Percentiles rank a stretch among this genome's conserved stretches.
Conservation (phyloP, 495 filamentous ascomycete genomes). For the Staphylotrichum tortipilum region DNA sequence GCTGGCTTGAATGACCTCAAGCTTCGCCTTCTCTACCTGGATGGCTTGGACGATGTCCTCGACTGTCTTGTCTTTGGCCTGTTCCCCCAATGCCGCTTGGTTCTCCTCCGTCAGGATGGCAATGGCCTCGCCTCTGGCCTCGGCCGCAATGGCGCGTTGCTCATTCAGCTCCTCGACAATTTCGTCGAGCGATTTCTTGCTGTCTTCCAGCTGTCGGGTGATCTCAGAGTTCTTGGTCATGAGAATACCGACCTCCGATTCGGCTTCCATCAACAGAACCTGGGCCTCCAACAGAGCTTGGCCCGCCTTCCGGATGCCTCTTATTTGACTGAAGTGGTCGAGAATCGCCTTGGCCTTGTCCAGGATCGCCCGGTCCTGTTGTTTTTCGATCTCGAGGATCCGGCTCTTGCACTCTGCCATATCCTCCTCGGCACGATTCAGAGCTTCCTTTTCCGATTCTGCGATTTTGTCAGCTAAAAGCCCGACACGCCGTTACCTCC, state of each 20-base stretch:
- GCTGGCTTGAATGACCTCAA: slow-evolving; percentile 72
- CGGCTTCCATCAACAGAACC: slow-evolving; percentile 65
- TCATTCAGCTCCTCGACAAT: slow-evolving; percentile 17
- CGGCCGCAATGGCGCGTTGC: slow-evolving; percentile 21
- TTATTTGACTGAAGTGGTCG: slow-evolving; percentile 49
- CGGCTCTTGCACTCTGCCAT: slow-evolving; percentile 22
- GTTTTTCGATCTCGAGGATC: slow-evolving; percentile 20
- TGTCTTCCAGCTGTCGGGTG: slow-evolving; percentile 42
- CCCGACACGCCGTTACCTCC: no score
- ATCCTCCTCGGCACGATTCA: slow-evolving; percentile 33
- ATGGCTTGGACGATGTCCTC: slow-evolving; percentile 69
- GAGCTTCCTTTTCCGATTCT: slow-evolving; percentile 48
- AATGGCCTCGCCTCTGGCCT: slow-evolving; percentile 9
- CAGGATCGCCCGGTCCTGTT: slow-evolving; percentile 50
- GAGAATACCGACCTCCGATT: slow-evolving; percentile 63
- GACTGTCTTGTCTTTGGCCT: slow-evolving; percentile 35
- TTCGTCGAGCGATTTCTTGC: slow-evolving; percentile 9
- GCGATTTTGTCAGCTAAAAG: slow-evolving; percentile 15
- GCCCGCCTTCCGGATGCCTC: slow-evolving; percentile 48
- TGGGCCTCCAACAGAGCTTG: slow-evolving; percentile 58
- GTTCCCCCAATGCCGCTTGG: slow-evolving; percentile 23
- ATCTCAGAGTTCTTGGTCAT: slow-evolving; percentile 54
- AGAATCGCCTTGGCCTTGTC: slow-evolving; percentile 57
- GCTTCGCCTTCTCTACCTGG: slow-evolving; percentile 58
- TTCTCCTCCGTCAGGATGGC: slow-evolving; percentile 17